These are phyloP conservation scores for Agastache rugosa DNA, from an alignment of 257 asterid genomes.

Conservation along the genomic window DNA sequence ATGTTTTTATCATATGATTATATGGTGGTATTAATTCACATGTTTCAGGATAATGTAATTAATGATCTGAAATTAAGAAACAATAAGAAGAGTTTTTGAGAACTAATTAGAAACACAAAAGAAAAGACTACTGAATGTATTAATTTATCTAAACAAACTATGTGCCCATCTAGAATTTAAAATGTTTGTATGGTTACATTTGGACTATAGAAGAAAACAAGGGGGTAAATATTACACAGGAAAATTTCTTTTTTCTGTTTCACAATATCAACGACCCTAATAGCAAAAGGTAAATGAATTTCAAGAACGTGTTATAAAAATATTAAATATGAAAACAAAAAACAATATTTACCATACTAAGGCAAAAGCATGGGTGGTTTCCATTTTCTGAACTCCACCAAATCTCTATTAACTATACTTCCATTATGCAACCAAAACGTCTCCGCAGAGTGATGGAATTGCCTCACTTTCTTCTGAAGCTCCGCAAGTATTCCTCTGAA, in stretches of 20 bases:
- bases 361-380: constrained; percentile 81
- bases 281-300: neutral
- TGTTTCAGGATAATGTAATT: neutral
- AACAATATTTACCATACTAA: constrained; percentile 33
- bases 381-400: constrained; percentile 82
- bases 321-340: no score
- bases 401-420: constrained; percentile 70
- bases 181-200: no score
- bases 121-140: no score
- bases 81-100: no score
- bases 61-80: no score
- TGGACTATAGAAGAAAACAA: no score
- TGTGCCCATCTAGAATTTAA: no score
- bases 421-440: constrained; percentile 96
- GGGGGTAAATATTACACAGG: neutral
- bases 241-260: neutral
- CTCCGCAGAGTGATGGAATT: constrained; percentile 84
- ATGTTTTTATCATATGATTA: no score
- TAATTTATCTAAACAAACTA: no score
- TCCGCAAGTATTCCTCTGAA: constrained; percentile 82
- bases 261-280: neutral
- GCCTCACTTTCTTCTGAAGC: constrained; percentile 90
- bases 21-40: neutral
- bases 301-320: neutral
- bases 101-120: no score